Conservation (phyloP, 208 protist species). For the Jaenimonas drosophilae region DNA sequence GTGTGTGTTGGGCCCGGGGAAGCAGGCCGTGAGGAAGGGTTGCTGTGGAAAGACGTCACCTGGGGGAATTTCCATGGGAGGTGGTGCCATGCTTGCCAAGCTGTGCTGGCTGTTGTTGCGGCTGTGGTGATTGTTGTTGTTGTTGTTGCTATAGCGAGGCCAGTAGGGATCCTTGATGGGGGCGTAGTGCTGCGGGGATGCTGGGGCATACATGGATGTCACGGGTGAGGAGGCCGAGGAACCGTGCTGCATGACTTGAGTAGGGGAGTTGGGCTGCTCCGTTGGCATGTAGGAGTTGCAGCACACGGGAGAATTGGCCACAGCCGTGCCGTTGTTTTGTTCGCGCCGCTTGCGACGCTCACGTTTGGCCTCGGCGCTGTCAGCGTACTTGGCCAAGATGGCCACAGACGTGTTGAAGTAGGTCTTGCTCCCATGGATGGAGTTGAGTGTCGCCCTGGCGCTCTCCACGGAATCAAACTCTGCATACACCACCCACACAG, state of each 20-base stretch:
- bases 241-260: neutral
- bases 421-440: slow-evolving; percentile 54
- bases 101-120: neutral
- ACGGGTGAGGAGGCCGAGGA: neutral
- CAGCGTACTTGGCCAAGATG: slow-evolving; percentile 78
- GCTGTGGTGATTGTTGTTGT: neutral
- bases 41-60: neutral
- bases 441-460: slow-evolving; percentile 42
- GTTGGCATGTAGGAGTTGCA: too few relatives aligned
- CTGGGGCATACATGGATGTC: neutral
- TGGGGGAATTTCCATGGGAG: too few relatives aligned
- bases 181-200: neutral
- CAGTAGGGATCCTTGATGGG: too few relatives aligned
- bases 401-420: slow-evolving; percentile 49
- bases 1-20: slow-evolving; percentile 11
- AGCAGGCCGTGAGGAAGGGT: too few relatives aligned
- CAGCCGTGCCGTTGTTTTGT: neutral
- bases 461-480: slow-evolving; percentile 64
- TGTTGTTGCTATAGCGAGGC: slow-evolving; percentile 15
- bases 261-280: too few relatives aligned
- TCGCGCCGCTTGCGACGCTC: slow-evolving; percentile 69
- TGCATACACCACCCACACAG: slow-evolving; percentile 81
- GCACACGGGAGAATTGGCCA: neutral
- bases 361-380: slow-evolving; percentile 65
- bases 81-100: neutral